Base-by-base conservation (phyloP, 148 eudicot genomes). In the Vaccinium corymbosum region DNA sequence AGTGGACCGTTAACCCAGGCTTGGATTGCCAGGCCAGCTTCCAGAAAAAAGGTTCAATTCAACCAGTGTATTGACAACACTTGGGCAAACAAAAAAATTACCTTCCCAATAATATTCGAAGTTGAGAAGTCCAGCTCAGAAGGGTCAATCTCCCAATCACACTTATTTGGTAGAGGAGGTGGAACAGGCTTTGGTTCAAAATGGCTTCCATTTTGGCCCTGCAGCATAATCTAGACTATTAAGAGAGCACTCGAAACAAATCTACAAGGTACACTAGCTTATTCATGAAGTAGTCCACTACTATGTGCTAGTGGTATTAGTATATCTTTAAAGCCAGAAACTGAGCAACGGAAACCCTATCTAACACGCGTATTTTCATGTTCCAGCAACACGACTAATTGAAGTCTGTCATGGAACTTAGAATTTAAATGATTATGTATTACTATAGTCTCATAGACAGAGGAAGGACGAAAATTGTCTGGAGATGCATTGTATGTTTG, bases 131-230 rank as follows among this genome's bases (percentile, higher is more conserved):
- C 99, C 86, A 96, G 86, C 93, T 96, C 99, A 82, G 89, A 4
- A 66, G 99, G 99, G 29, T 96, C 99, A 85, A 96, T 92, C 86
- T 96, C 99, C 99, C 99, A 96, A 85, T 96, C 98, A 84, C 97
- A 94, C 86, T 94, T 94, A 51, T 94, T 93, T 81, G 99, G 95
- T 77, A 91, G 86, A 87, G 99, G 99, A 51, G 99, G 99, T 55
- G 93, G 90, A 85, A 94, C 97, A 84, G 93, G 92, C 85, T 92
- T 92, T 79, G 93, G 98, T 85, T 94, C 98, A 88, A 96, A 96
- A 88, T 96, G 99, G 90, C 98, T 96, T 77, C 99, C 99, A 90
- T 86, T 93, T 86, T 96, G 99, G 82, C 99, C 99, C 99, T 97
- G 91, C 88, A 90, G 83, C 80, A 89, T 50, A 55, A 73, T 49